Conservation (phyloP, 805 yeast genomes). For the Yamadazyma scolyti region DNA sequence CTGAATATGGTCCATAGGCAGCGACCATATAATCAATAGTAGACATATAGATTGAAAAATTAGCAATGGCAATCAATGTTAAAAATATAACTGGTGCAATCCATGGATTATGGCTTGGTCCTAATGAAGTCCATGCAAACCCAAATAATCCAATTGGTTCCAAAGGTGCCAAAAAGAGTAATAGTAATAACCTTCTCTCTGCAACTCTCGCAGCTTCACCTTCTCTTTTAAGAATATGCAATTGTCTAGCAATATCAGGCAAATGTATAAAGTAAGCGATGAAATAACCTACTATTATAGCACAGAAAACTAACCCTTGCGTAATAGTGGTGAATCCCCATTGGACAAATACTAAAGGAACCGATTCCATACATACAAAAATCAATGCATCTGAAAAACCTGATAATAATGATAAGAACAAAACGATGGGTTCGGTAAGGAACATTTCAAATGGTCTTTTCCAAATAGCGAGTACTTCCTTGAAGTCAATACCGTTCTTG, state of each 20-base stretch:
- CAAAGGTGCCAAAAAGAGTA: slow-evolving; percentile 34
- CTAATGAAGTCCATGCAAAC: slow-evolving; percentile 40
- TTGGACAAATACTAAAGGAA: slow-evolving; percentile 27
- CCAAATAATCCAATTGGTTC: slow-evolving; percentile 38
- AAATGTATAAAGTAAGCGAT: slow-evolving; percentile 31
- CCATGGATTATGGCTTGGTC: slow-evolving; percentile 36
- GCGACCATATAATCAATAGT: slow-evolving; percentile 42
- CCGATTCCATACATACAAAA: slow-evolving; percentile 36
- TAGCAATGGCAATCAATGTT: slow-evolving; percentile 35
- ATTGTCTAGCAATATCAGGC: slow-evolving; percentile 30
- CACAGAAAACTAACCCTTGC: slow-evolving; percentile 28
- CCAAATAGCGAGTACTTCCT: slow-evolving; percentile 28
- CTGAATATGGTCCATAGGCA: slow-evolving; percentile 40
- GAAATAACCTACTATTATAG: slow-evolving; percentile 32
- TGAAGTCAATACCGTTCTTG: slow-evolving; percentile 14
- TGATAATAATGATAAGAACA: slow-evolving; percentile 33
- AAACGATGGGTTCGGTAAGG: slow-evolving; percentile 34
- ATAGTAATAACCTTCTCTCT: slow-evolving; percentile 25
- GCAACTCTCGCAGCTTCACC: slow-evolving; percentile 25
- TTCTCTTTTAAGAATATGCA: slow-evolving; percentile 14
- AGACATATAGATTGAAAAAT: slow-evolving; percentile 40
- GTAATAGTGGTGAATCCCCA: slow-evolving; percentile 29
- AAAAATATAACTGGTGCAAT: slow-evolving; percentile 39
- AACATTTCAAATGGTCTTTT: slow-evolving; percentile 38
- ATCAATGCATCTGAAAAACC: slow-evolving; percentile 41